Evolutionary conservation across 2,329 filamentous ascomycete species (phyloP).

Genomic region (Xylariaceae sp.): DNA sequence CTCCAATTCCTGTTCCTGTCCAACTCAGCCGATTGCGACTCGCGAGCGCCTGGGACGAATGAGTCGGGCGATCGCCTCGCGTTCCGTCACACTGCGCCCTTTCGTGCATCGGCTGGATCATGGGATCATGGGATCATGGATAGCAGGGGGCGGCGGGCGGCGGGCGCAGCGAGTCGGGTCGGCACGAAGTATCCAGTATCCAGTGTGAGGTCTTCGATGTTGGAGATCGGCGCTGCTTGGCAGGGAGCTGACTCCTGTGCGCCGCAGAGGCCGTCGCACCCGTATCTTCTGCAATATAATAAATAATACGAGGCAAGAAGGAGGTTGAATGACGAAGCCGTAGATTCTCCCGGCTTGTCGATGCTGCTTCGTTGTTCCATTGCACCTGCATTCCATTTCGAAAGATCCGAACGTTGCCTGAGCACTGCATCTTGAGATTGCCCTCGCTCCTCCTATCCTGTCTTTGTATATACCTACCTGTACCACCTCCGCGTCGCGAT

Average conservation of each 20-base stretch:
- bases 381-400: not conserved
- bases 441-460: not conserved
- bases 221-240: not conserved
- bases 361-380: not conserved
- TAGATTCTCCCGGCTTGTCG: not conserved
- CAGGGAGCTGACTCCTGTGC: not conserved
- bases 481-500: not conserved
- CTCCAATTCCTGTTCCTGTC: no score
- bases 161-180: no score
- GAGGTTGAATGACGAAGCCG: no score
- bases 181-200: no score
- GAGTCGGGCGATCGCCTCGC: slow-evolving; percentile 21
- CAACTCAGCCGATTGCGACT: no score
- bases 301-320: not conserved
- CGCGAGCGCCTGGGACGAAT: slow-evolving; percentile 13
- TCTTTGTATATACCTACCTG: not conserved
- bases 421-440: not conserved
- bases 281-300: not conserved
- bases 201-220: slow-evolving; percentile 9
- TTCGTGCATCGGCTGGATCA: slow-evolving; percentile 10
- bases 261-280: not conserved
- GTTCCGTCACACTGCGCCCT: slow-evolving; percentile 28
- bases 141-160: no score
- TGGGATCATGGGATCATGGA: no score
- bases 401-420: not conserved